A percentile compares a stretch with the other conserved stretches of the same genome.
phyloP scores from a whole-genome alignment of 805 yeast genomes.

The Yarrowia sp. region DNA sequence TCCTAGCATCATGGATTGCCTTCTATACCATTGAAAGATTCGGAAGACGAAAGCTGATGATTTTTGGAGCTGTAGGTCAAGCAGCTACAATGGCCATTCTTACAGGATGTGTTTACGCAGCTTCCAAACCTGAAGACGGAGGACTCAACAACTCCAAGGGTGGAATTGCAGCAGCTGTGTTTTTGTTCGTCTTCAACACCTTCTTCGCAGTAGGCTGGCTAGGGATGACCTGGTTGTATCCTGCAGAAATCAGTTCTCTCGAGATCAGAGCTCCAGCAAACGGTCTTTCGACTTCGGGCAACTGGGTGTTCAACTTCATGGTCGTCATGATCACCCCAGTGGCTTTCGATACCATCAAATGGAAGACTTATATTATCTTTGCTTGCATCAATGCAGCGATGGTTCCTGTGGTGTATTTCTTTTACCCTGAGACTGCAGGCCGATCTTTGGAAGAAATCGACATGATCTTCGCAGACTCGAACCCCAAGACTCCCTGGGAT shows the following conservation, averaged over 20 bases:
- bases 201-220: slow-evolving; percentile 12
- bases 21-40: slow-evolving; percentile 48
- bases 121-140: not conserved
- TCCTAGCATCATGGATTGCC: slow-evolving; percentile 65
- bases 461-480: slow-evolving; percentile 40
- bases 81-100: slow-evolving; percentile 49
- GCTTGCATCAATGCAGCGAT: slow-evolving; percentile 10
- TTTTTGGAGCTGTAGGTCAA: slow-evolving; percentile 74
- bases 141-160: not conserved
- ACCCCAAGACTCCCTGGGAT: slow-evolving; percentile 54
- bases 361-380: slow-evolving; percentile 12
- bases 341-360: slow-evolving; percentile 5
- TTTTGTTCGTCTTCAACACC: slow-evolving; percentile 10
- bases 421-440: slow-evolving; percentile 13
- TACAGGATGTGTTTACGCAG: slow-evolving; percentile 13
- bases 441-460: slow-evolving; percentile 4
- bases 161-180: not conserved
- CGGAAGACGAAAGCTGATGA: slow-evolving; percentile 75
- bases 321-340: slow-evolving; percentile 17
- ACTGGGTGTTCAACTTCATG: slow-evolving; percentile 10
- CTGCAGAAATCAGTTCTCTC: slow-evolving; percentile 1
- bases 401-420: slow-evolving; percentile 12
- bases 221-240: not conserved
- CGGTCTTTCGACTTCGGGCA: slow-evolving; percentile 4
- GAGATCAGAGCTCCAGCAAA: slow-evolving; percentile 1